Conservation (phyloP, 148 eudicot genomes). For the Chenopodium suecicum region DNA sequence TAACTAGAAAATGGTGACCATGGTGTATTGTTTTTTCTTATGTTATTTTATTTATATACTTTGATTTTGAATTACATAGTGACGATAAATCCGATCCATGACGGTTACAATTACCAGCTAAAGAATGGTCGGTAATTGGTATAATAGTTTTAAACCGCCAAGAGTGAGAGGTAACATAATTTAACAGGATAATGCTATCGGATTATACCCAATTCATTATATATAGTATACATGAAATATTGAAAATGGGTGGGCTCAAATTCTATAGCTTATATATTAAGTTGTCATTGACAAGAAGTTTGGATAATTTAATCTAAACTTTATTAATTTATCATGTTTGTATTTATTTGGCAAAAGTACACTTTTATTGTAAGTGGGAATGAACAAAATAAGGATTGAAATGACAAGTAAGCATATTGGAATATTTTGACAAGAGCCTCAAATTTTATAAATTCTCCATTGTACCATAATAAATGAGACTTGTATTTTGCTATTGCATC, state of each 20-base stretch:
- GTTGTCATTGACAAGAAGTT: neutral
- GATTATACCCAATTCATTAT: too few relatives aligned
- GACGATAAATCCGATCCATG: neutral
- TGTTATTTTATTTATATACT: too few relatives aligned
- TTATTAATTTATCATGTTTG: constrained; percentile 3
- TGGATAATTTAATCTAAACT: constrained; percentile 20
- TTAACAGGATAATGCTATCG: constrained; percentile 23
- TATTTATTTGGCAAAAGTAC: constrained; percentile 8
- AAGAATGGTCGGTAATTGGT: constrained; percentile 18
- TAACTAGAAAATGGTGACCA: too few relatives aligned
- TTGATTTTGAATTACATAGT: neutral
- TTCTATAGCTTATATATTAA: constrained; percentile 5
- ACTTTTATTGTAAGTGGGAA: constrained; percentile 13
- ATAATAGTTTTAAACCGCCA: constrained; percentile 22
- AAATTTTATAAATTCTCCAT: constrained; percentile 1
- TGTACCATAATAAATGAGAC: neutral
- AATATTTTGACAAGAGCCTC: constrained; percentile 1
- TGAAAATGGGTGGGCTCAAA: constrained; percentile 6
- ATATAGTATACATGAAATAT: too few relatives aligned
- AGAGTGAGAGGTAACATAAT: neutral
- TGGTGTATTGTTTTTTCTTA: too few relatives aligned
- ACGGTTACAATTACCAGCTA: constrained; percentile 16
- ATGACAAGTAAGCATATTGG: constrained; percentile 18
- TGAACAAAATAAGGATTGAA: constrained; percentile 13
- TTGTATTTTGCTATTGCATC: neutral